phyloP scores from a whole-genome alignment of 805 yeast genomes.

The Metschnikowia shivogae region DNA sequence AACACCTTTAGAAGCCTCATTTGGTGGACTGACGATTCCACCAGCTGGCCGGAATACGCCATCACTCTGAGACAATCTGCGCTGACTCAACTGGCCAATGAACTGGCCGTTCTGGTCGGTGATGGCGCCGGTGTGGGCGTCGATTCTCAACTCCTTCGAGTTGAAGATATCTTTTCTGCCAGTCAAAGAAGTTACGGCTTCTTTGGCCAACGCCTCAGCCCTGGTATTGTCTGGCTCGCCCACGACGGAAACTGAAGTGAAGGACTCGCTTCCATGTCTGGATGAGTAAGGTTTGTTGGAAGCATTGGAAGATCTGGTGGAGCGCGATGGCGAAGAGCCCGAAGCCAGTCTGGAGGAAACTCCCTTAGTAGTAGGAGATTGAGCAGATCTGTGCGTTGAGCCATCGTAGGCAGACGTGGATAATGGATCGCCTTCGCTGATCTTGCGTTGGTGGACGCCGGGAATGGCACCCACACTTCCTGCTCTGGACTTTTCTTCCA shows the following conservation, averaged over 20 bases:
- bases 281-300: neutral
- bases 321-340: too few species aligned
- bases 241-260: constrained; percentile 29
- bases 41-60: constrained; percentile 5
- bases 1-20: neutral
- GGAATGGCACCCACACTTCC: neutral
- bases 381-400: too few species aligned
- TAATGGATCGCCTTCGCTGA: neutral
- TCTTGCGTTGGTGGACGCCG: neutral
- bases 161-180: constrained; percentile 21
- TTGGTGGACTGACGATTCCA: constrained; percentile 9
- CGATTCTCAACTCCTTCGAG: constrained; percentile 25
- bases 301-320: neutral
- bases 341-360: too few species aligned
- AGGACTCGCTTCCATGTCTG: neutral
- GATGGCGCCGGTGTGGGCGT: constrained; percentile 28
- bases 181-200: constrained; percentile 23
- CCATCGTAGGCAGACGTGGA: neutral
- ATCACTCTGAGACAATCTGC: constrained; percentile 12
- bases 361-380: too few species aligned
- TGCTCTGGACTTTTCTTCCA: neutral
- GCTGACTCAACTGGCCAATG: constrained; percentile 14
- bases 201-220: constrained; percentile 27
- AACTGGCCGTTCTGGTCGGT: constrained; percentile 25
- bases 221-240: constrained; percentile 23